Conservation (phyloP, 805 yeast species). For the Starmerella apis region DNA sequence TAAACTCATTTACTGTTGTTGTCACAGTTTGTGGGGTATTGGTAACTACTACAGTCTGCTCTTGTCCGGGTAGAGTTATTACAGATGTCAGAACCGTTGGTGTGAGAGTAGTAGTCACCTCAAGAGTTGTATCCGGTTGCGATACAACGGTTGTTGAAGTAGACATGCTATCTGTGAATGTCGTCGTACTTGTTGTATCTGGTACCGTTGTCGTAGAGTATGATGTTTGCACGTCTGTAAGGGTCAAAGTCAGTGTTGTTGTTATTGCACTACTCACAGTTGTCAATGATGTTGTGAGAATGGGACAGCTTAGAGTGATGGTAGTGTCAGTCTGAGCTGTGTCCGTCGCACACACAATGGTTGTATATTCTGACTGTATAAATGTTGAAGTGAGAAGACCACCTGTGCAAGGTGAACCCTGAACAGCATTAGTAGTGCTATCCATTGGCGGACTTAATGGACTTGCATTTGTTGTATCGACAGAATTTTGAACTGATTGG, state of each 20-base stretch:
- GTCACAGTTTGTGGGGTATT: constrained; percentile 17
- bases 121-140: constrained; percentile 8
- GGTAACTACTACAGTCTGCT: constrained; percentile 14
- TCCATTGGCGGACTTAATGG: not conserved
- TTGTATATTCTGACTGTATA: constrained; percentile 17
- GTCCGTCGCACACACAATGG: constrained; percentile 10
- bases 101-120: constrained; percentile 5
- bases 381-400: not conserved
- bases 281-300: constrained; percentile 10
- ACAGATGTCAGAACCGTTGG: constrained; percentile 4
- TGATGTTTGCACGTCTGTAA: constrained; percentile 8
- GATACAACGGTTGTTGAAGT: constrained; percentile 9
- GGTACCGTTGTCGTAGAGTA: not conserved
- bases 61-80: constrained; percentile 9
- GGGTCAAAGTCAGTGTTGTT: constrained; percentile 8
- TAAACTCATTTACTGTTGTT: not conserved
- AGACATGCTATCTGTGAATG: constrained; percentile 3
- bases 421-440: not conserved
- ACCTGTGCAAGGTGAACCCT: not conserved
- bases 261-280: constrained; percentile 10
- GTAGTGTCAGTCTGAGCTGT: constrained; percentile 13
- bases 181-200: constrained; percentile 1
- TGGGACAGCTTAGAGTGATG: constrained; percentile 11
- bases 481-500: constrained; percentile 12
- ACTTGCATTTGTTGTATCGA: constrained; percentile 3